Evolutionary conservation across 2,329 filamentous ascomycete genomes (phyloP), one percentile per base, ranked within the genome.

Genomic region (Didymella glomerata): DNA sequence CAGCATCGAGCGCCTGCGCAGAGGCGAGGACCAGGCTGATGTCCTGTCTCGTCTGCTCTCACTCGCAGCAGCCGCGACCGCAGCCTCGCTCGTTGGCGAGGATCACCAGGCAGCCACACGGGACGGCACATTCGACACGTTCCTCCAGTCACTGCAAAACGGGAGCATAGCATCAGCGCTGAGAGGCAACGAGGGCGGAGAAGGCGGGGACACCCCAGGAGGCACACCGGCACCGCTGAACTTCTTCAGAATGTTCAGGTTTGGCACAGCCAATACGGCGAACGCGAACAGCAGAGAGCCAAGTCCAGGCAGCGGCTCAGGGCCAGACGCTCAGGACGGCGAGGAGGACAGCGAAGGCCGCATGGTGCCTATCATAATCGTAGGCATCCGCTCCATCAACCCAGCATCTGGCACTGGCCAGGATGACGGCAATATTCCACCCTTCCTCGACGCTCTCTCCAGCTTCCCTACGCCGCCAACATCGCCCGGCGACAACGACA

Each of bases 241-340:
- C 71, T 89, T 90, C 72, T 84, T 90, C 74, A 81, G 88, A 56
- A 88, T 90, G 75, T 90, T 90, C 73, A 81, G 88, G 46, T 90
- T 90, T 74, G 85, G 85, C 47, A 84, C 86, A 53, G 80, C 83
- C 9, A 70, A 61, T 46, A 61, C 63, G 30, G 66, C 62, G 54
- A 57, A 66, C 24, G 62, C 64, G 24, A 63, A 46, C 49, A 68
- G 66, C 42, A 61, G 63, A 52, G 61, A 62, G 18, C 71, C 62
- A n/a, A 69, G 67, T 38, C 70, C 68, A 14, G 70, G 69, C 42
- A 67, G 66, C 48, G 67, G 59, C 16, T 58, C 66, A 4, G 68
- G 57, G 4, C 50, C 64, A 20, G 63, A 66, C 14, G 62, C 59
- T 18, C 64, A 64, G 13, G 67, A 70, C 44, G 67, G 66, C 30